Conservation (phyloP, 352 stramenopile genomes). For the Sclerospora graminicola region DNA sequence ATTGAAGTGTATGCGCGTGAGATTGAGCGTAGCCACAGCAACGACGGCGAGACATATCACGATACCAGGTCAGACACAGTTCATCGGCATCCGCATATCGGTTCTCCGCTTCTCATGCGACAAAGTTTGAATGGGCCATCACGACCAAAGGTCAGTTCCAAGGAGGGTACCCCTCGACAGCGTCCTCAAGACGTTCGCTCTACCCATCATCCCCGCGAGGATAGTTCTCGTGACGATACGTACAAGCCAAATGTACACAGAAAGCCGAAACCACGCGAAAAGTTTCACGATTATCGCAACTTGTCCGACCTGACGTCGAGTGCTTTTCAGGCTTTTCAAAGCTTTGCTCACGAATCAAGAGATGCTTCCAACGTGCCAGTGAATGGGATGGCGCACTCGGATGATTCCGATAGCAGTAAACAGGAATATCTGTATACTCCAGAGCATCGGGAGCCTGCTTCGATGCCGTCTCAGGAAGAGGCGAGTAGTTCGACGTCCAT, state of each 20-base stretch:
- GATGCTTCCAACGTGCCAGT: slow-evolving; percentile 13
- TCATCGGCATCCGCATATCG: too few relatives aligned
- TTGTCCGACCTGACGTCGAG: slow-evolving; percentile 54
- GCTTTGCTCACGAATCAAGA: slow-evolving; percentile 17
- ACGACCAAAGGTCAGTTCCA: too few relatives aligned
- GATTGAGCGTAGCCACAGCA: slow-evolving; percentile 33
- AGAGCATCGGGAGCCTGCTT: slow-evolving; percentile 11
- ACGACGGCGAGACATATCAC: slow-evolving; percentile 4
- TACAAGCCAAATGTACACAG: too few relatives aligned
- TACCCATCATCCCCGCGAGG: too few relatives aligned
- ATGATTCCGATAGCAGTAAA: slow-evolving; percentile 13
- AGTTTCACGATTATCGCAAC: slow-evolving; percentile 34
- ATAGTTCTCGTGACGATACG: too few relatives aligned
- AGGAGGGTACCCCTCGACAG: too few relatives aligned
- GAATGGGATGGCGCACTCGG: slow-evolving; percentile 10
- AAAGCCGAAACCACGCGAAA: slow-evolving; percentile 6
- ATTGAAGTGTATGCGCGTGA: slow-evolving; percentile 68
- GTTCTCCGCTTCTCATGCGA: too few relatives aligned
- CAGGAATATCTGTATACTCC: slow-evolving; percentile 11
- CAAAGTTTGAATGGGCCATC: too few relatives aligned
- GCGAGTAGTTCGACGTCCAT: slow-evolving; percentile 18
- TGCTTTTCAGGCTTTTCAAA: slow-evolving; percentile 53
- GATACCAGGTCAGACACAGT: slow-evolving; percentile 11
- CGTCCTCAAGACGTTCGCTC: too few relatives aligned
- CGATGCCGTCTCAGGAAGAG: slow-evolving; percentile 10